These are phyloP conservation scores for Arctium lappa DNA, from an alignment of 129 eudicot genomes.

Conservation along the genomic window DNA sequence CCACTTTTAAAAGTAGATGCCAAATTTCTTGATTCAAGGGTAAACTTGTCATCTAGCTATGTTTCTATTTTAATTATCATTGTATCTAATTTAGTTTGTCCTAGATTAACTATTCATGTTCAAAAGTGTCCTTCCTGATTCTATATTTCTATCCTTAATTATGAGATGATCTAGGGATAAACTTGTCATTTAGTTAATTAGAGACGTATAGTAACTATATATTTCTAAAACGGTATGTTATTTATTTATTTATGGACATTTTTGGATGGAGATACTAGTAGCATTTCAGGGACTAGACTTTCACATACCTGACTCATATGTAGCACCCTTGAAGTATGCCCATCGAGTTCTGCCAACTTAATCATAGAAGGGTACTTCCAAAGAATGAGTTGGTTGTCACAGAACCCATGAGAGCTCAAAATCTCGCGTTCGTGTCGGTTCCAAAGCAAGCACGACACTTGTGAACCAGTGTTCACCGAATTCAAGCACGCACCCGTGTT, in stretches of 20 bases:
- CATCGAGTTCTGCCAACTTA: slow-evolving; percentile 54
- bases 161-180: background rate
- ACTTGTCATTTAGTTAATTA: background rate
- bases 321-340: slow-evolving; percentile 61
- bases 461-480: slow-evolving; percentile 59
- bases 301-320: slow-evolving; percentile 60
- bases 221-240: background rate
- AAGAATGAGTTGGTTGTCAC: slow-evolving; percentile 50
- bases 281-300: background rate
- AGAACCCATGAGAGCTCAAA: slow-evolving; percentile 66
- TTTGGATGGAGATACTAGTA: background rate
- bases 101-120: background rate
- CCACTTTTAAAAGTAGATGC: too few species aligned
- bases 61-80: background rate
- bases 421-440: slow-evolving; percentile 51
- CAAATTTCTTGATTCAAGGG: background rate
- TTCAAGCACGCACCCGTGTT: slow-evolving; percentile 57
- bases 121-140: background rate
- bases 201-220: background rate
- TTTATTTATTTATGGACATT: background rate
- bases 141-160: background rate
- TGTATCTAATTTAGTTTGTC: background rate
- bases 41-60: background rate
- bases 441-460: slow-evolving; percentile 62
- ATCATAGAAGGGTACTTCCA: slow-evolving; percentile 78